Evolutionary conservation across 345 rosid species (phyloP).

Genomic region (Trapa incisa): DNA sequence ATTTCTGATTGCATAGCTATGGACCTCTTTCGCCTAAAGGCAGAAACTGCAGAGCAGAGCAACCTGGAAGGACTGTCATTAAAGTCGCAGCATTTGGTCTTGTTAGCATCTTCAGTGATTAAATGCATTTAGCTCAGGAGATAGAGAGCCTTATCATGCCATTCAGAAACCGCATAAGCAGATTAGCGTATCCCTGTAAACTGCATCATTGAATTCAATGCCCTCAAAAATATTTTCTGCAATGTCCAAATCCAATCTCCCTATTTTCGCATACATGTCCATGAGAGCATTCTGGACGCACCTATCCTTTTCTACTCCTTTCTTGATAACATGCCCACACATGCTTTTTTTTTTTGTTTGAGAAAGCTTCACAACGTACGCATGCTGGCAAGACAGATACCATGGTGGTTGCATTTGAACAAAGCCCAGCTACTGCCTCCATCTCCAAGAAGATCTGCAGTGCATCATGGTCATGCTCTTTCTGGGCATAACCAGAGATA

Average conservation of each 20-base stretch:
- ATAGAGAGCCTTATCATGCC: constrained; percentile 45
- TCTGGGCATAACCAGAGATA: constrained; percentile 78
- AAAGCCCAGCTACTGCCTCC: constrained; percentile 44
- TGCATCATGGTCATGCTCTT: constrained; percentile 54
- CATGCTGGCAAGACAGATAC: constrained; percentile 68
- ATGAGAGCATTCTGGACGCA: constrained; percentile 79
- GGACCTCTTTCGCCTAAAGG: constrained; percentile 80
- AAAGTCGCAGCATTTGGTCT: constrained; percentile 74
- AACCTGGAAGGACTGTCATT: constrained; percentile 75
- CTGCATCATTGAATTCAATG: constrained; percentile 56
- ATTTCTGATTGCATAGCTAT: constrained; percentile 70
- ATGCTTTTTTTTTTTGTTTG: constrained; percentile 39
- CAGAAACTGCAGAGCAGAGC: constrained; percentile 47
- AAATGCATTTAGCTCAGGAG: constrained; percentile 56
- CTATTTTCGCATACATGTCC: constrained; percentile 78
- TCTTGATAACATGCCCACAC: constrained; percentile 62
- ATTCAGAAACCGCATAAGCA: constrained; percentile 48
- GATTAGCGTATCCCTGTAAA: constrained; percentile 83
- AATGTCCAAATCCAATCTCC: constrained; percentile 26
- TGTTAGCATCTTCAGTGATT: constrained; percentile 12
- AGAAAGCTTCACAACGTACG: constrained; percentile 43
- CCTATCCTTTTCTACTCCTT: constrained; percentile 42
- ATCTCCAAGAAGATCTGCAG: constrained; percentile 54
- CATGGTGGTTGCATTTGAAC: constrained; percentile 74
- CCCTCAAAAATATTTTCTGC: constrained; percentile 43